Evolutionary conservation across 352 stramenopile species (phyloP), one percentile per base, ranked within the genome.

Genomic region (Pythium aphanidermatum): DNA sequence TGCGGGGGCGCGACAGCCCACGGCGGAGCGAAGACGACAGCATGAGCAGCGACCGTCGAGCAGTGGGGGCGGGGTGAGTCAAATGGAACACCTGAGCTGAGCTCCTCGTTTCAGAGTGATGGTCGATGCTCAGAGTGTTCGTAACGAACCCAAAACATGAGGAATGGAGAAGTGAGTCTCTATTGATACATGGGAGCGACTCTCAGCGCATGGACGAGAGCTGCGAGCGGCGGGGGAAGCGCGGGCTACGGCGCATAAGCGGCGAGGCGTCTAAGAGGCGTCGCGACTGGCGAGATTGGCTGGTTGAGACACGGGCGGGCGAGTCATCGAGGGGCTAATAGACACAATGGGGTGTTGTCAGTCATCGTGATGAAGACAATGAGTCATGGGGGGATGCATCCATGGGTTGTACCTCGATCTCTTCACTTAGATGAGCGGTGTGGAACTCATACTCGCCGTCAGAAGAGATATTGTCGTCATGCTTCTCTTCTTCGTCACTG

Each of bases 381-480:
- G n/a, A n/a, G n/a, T n/a, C n/a, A n/a, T n/a, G n/a, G n/a, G n/a
- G n/a, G n/a, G n/a, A n/a, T n/a, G n/a, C 14, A 17, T 14, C 32
- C 32, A 38, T 13, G 13, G 21, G 32, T 38, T 38, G 14, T 10
- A 58, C 50, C 50, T 58, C 50, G 29, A 58, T 27, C n/a, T 51
- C 41, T 12, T 20, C 50, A 23, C 26, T 41, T 2, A 28, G 29
- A n/a, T 58, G 24, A 2, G 40, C 50, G 12, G 40, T 13, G 3
- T 58, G 40, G 16, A 51, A 58, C 4, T 52, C 51, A 26, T 52
- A 59, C 25, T 59, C 51, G 2, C n/a, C 43, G 20, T n/a, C 35
- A 21, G 32, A 33, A 10, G 33, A 52, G 13, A 25, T 51, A 16
- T 62, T 46, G 19, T 61, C 52, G 32, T 48, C 41, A 5, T 32